Conservation (phyloP, 495 filamentous ascomycete species). For the Aspergillus leporis region DNA sequence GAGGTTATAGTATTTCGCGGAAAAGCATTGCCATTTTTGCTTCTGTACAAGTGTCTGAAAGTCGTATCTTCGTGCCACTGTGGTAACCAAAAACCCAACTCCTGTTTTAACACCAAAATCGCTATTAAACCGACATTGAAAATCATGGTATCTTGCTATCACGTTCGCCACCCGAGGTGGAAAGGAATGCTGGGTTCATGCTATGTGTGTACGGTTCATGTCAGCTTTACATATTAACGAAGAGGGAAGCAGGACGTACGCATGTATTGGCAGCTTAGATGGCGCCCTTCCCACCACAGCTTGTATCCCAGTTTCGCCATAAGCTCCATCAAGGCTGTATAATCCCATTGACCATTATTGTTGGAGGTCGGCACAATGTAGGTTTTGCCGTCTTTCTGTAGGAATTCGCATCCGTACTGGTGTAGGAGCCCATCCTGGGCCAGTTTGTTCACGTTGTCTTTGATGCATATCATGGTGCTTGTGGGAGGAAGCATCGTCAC, state of each 20-base stretch:
- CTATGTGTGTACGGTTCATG: no score
- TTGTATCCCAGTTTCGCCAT: background rate
- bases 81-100: no score
- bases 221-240: no score
- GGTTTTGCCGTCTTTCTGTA: background rate
- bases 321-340: background rate
- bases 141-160: no score
- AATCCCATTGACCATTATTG: background rate
- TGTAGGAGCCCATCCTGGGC: background rate
- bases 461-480: background rate
- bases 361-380: background rate
- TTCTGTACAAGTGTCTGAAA: no score
- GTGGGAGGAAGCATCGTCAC: background rate
- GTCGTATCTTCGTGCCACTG: no score
- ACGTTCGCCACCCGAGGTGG: no score
- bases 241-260: slow-evolving; percentile 13
- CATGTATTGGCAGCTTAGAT: background rate
- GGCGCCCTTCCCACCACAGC: background rate
- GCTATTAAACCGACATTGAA: no score
- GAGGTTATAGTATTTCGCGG: no score
- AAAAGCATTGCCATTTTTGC: no score
- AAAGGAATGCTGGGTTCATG: no score
- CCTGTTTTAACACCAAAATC: no score
- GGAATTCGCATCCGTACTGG: background rate
- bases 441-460: background rate